Base-by-base conservation (phyloP, 345 rosid genomes). In the Murraya koenigii region DNA sequence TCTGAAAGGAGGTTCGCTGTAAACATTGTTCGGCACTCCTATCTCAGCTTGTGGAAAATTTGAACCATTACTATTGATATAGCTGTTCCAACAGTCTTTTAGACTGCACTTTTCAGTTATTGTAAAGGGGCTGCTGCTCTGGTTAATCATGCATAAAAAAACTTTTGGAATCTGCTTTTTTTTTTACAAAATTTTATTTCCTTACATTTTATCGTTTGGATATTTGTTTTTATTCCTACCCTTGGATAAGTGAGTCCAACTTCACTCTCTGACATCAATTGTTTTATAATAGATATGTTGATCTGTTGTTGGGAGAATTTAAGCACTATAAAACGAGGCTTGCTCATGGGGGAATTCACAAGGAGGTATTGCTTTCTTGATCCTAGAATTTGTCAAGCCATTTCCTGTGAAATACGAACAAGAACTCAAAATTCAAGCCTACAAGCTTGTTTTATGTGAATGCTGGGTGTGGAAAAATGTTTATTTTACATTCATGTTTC, bases 251-350 rank as follows among this genome's bases (percentile, higher is more conserved):
- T 58, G 30, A 4, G 52, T 69, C 44, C 74, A 52, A 8, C 10
- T 23, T 32, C 1, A 22, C 14, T 65, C n/a, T 25, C 66, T 71
- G 56, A 71, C 66, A 8, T 56, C 26, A 15, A 41, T 44, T 75
- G 22, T 69, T 66, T 74, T 82, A n/a, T 64, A 33, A 66, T 80
- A 97, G 98, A 91, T 97, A 97, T 73, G 97, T 97, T 81, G 99
- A 97, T 86, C 84, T 97, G 78, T 80, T 97, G 86, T 82, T 97
- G 84, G 99, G 97, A 82, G 99, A 97, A 80, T 94, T 97, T 77
- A 97, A 89, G 85, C 93, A 90, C 87, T 97, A 94, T 76, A 89
- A 88, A 88, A 92, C 98, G 69, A 90, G 97, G 94, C 93, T 97
- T 81, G 89, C 90, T 82, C 93, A 90, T 85, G 98, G 92, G 60